Evolutionary conservation across 2,329 filamentous ascomycete species (phyloP).

Genomic region (Zasmidium citrigriseum): DNA sequence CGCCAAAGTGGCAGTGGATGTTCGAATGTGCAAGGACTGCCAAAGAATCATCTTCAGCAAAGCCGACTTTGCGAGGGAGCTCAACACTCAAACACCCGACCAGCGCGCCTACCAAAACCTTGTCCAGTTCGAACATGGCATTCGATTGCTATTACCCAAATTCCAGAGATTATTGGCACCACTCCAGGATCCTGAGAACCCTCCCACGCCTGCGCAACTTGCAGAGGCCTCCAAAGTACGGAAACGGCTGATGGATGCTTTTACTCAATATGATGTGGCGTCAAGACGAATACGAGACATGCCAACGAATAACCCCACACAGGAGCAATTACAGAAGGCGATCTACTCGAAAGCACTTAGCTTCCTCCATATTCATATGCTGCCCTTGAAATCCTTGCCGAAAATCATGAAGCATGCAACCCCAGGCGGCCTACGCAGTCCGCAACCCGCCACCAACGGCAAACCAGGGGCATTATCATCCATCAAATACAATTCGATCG

Average conservation of each 20-base stretch:
- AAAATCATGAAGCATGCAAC: slow-evolving; percentile 57
- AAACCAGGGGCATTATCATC: slow-evolving; percentile 53
- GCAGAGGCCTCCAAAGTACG: slow-evolving; percentile 85
- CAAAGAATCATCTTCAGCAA: slow-evolving; percentile 70
- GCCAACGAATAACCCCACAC: slow-evolving; percentile 69
- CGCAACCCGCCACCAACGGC: slow-evolving; percentile 25
- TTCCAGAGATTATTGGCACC: slow-evolving; percentile 77
- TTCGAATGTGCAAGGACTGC: slow-evolving; percentile 93
- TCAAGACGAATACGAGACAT: slow-evolving; percentile 80
- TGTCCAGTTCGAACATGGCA: slow-evolving; percentile 83
- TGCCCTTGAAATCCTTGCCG: slow-evolving; percentile 66
- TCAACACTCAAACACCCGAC: slow-evolving; percentile 68
- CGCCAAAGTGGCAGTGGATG: slow-evolving; percentile 68
- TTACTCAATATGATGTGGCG: slow-evolving; percentile 81
- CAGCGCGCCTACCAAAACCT: slow-evolving; percentile 82
- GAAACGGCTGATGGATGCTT: slow-evolving; percentile 85
- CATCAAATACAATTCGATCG: slow-evolving; percentile 60
- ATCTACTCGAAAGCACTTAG: slow-evolving; percentile 79
- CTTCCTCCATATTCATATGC: slow-evolving; percentile 88
- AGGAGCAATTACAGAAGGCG: slow-evolving; percentile 74
- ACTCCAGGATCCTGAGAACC: slow-evolving; percentile 70
- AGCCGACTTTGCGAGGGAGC: slow-evolving; percentile 73
- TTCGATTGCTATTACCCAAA: slow-evolving; percentile 74
- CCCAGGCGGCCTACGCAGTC: slow-evolving; percentile 45
- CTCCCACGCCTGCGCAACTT: slow-evolving; percentile 69